Evolutionary conservation across 305 asterid genomes (phyloP).

Genomic region (Fraxinus sp.): DNA sequence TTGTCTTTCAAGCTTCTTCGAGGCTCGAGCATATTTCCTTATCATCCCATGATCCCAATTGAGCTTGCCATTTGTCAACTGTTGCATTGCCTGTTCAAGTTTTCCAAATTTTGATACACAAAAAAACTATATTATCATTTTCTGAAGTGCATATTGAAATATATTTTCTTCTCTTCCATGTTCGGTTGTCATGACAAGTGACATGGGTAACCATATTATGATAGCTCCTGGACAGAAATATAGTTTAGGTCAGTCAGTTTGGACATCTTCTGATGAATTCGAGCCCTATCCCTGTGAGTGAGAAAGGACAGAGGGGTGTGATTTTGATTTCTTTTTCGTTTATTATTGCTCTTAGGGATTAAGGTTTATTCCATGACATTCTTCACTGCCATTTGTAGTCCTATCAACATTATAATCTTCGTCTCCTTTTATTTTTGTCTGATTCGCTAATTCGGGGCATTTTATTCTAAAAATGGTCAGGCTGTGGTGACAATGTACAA

Average conservation of each 20-base stretch:
- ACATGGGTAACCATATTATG: neutral
- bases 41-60: neutral
- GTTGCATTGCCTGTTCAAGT: neutral
- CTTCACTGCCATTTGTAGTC: neutral
- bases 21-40: neutral
- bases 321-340: neutral
- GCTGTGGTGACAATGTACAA: slow-evolving; percentile 61
- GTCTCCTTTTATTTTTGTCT: neutral
- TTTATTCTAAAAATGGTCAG: slow-evolving; percentile 22
- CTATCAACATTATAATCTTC: neutral
- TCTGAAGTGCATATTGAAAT: neutral
- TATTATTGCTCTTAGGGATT: neutral
- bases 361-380: neutral
- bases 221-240: neutral
- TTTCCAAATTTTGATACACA: neutral
- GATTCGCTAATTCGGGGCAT: neutral
- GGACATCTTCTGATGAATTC: neutral
- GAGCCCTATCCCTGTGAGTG: neutral
- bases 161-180: neutral
- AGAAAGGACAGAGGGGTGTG: neutral
- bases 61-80: neutral
- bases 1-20: neutral
- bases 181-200: neutral
- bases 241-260: neutral
- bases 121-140: neutral